Conservation (phyloP, 192 early-diverging fungal species). For the Chytriomyces sp. region DNA sequence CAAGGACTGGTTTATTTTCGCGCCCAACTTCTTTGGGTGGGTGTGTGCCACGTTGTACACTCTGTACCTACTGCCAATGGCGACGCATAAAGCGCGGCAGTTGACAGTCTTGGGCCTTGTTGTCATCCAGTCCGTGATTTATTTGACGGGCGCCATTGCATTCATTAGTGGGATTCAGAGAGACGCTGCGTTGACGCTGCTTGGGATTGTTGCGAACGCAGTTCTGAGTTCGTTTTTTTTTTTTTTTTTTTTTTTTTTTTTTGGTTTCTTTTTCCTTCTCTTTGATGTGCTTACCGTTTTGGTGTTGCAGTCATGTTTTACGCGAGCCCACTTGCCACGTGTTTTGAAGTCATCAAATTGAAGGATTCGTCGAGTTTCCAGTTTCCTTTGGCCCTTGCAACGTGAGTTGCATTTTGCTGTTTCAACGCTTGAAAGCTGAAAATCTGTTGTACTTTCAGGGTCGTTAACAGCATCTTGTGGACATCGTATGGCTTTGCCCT, state of each 20-base stretch:
- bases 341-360: slow-evolving; percentile 1
- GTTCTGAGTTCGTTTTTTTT: slow-evolving; percentile 1
- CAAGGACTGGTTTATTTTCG: slow-evolving; percentile 7
- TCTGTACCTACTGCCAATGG: not conserved
- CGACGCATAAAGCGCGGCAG: not conserved
- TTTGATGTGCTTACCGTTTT: not conserved
- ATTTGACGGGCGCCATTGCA: not conserved
- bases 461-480: slow-evolving; percentile 1
- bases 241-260: no score
- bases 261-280: not conserved
- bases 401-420: not conserved
- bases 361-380: slow-evolving; percentile 1
- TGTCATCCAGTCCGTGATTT: not conserved
- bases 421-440: not conserved
- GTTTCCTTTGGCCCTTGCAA: slow-evolving; percentile 6
- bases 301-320: slow-evolving; percentile 1
- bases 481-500: slow-evolving; percentile 4
- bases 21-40: slow-evolving; percentile 3
- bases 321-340: not conserved
- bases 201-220: slow-evolving; percentile 6
- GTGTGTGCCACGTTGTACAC: not conserved
- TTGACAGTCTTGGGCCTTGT: not conserved
- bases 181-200: not conserved
- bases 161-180: not conserved
- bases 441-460: not conserved